These are phyloP conservation scores for Aspergillus mulundensis DNA, from an alignment of 495 filamentous ascomycete species.

Conservation along the genomic window DNA sequence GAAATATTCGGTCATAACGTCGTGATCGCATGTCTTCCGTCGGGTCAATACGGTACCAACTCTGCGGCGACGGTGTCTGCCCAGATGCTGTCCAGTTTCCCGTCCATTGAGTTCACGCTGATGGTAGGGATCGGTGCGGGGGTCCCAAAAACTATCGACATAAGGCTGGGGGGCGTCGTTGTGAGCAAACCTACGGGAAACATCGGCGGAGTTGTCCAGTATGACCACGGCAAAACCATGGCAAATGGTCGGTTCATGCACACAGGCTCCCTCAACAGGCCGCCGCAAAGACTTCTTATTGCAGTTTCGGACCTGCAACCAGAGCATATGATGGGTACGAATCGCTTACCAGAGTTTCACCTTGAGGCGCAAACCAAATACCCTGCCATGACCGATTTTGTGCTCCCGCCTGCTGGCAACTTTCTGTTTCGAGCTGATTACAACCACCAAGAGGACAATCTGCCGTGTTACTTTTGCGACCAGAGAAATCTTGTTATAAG, in stretches of 20 bases:
- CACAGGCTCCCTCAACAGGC: slow-evolving; percentile 33
- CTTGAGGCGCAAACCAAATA: background rate
- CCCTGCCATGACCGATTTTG: background rate
- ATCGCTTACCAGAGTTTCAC: background rate
- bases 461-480: slow-evolving; percentile 21
- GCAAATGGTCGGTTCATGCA: slow-evolving; percentile 25
- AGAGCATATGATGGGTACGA: slow-evolving; percentile 3
- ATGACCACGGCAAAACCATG: slow-evolving; percentile 36
- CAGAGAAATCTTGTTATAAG: slow-evolving; percentile 3
- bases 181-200: slow-evolving; percentile 23
- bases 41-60: slow-evolving; percentile 23
- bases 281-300: slow-evolving; percentile 23
- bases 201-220: slow-evolving; percentile 31
- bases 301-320: slow-evolving; percentile 1
- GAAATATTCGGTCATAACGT: slow-evolving; percentile 28
- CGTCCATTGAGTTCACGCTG: slow-evolving; percentile 20
- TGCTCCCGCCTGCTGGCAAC: background rate
- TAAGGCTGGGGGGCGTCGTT: slow-evolving; percentile 36
- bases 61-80: slow-evolving; percentile 23
- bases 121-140: slow-evolving; percentile 37
- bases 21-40: slow-evolving; percentile 30
- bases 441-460: background rate
- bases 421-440: background rate
- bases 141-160: slow-evolving; percentile 23
- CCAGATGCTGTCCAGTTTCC: slow-evolving; percentile 24